Evolutionary conservation across 371 early-diverging fungal species (phyloP), one percentile per base, ranked within the genome.

Genomic region (Mortierella polycephala): DNA sequence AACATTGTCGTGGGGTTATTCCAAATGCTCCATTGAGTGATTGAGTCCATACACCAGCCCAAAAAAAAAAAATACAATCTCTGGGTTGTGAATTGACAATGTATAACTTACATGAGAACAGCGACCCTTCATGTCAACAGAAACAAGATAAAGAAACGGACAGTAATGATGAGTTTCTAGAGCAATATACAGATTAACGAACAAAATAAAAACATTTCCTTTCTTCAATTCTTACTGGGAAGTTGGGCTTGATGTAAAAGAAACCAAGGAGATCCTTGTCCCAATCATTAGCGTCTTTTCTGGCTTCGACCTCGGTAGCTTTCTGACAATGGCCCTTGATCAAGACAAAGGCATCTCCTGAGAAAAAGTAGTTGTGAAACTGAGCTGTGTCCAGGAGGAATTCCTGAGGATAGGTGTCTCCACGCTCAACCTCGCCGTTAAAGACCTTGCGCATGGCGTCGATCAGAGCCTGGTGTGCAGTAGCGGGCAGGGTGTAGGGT

Each of bases 181-280:
- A 45, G 45, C 20, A 39, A 45, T 39, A 23, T 30, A 53, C 21
- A 39, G 37, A 20, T 30, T 13, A n/a, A 1, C 49, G 52, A 20
- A 16, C 13, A 13, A 18, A 47, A 37, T 21, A 47, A n/a, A 51
- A 1, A 51, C 9, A 52, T 37, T 10, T 20, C 11, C 13, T 49
- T 52, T 10, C 46, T 6, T n/a, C 7, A 23, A 3, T 55, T 47
- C 87, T 71, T 51, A 89, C 89, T 14, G 93, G 93, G 62, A 88
- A 94, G 67, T 94, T 94, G 8, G 93, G 93, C 80, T 93, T 93
- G 75, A 92, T 77, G 64, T 94, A 93, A 62, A 91, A 94, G 75
- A 86, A 86, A 47, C 93, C 94, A 23, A 92, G 54, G 0, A 91
- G 69, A 23, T 83, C 82, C 10, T 84, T 75, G 11, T 77, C 67